A percentile compares a stretch with the other conserved stretches of the same genome.
Conservation (phyloP, 2,329 filamentous ascomycete species). For the Alternaria alternata region DNA sequence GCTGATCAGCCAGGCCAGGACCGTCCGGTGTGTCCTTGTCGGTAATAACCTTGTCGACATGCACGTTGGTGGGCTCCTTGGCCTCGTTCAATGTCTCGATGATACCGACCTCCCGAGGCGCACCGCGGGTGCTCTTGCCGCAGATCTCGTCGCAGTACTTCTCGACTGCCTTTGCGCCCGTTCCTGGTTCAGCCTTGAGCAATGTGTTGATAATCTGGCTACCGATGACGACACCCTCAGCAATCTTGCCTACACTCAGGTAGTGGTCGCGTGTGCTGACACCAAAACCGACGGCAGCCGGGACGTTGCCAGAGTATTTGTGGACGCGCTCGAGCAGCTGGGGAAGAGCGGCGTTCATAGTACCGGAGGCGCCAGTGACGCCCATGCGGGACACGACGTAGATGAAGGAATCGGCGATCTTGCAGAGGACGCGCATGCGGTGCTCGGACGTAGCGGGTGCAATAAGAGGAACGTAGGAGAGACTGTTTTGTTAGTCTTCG, state of each 20-base stretch:
- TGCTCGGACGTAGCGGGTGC: constrained; percentile 90
- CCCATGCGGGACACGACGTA: constrained; percentile 98
- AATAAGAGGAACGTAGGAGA: constrained; percentile 97
- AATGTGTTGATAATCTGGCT: constrained; percentile 92
- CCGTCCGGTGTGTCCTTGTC: constrained; percentile 64
- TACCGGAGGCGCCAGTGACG: constrained; percentile 88
- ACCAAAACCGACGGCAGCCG: constrained; percentile 92
- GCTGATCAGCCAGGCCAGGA: constrained; percentile 79
- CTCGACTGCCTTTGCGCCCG: constrained; percentile 76
- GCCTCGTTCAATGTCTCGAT: constrained; percentile 72
- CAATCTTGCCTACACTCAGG: constrained; percentile 79
- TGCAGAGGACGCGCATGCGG: constrained; percentile 94
- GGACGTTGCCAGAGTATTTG: constrained; percentile 88
- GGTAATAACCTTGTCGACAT: constrained; percentile 73
- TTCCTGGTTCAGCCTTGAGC: constrained; percentile 70
- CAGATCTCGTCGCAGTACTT: constrained; percentile 84
- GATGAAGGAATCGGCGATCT: constrained; percentile 97
- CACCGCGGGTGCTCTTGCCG: constrained; percentile 60
- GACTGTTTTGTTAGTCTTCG: constrained; percentile 55
- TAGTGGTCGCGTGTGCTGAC: constrained; percentile 97
- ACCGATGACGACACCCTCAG: constrained; percentile 95
- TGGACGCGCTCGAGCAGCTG: constrained; percentile 85
- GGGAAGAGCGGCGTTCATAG: constrained; percentile 81
- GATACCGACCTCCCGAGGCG: constrained; percentile 73
- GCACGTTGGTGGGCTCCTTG: constrained; percentile 68